Percentiles rank a stretch among this genome's conserved stretches.
Conservation (phyloP, 1,284 basidiomycete species). For the Ceratobasidium sp. region DNA sequence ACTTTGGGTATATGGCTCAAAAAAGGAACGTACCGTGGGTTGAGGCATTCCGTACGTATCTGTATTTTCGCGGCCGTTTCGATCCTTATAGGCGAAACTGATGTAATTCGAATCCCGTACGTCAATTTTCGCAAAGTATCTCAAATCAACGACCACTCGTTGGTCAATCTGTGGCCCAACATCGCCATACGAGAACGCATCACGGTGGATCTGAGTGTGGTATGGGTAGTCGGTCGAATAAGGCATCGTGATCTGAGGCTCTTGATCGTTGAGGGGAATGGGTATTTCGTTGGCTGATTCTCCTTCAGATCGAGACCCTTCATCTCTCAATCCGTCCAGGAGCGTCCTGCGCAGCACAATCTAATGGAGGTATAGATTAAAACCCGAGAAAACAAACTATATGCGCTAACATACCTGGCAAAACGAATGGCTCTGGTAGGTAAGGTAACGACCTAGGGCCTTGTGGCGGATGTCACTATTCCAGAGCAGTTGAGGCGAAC, state of each 20-base stretch:
- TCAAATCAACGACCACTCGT: constrained; percentile 53
- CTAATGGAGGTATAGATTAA: background rate
- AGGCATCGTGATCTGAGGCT: constrained; percentile 57
- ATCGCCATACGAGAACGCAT: constrained; percentile 55
- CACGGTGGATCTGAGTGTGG: constrained; percentile 56
- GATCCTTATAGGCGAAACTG: constrained; percentile 50
- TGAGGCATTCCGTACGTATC: constrained; percentile 59
- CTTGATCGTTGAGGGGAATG: constrained; percentile 55
- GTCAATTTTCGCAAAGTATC: constrained; percentile 50
- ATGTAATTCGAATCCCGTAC: constrained; percentile 51
- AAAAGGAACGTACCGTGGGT: constrained; percentile 51
- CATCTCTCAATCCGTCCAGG: background rate
- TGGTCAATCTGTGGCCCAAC: constrained; percentile 51
- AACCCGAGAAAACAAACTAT: background rate
- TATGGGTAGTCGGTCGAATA: constrained; percentile 53
- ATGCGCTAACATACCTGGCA: constrained; percentile 33
- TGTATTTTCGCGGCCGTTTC: constrained; percentile 39
- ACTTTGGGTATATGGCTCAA: background rate
- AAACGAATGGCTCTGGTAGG: constrained; percentile 36
- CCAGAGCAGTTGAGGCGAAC: constrained; percentile 45
- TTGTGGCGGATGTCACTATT: constrained; percentile 40
- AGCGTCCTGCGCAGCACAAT: constrained; percentile 19
- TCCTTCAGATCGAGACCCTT: background rate
- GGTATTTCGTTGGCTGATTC: constrained; percentile 10
- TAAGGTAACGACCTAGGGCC: constrained; percentile 32